Conservation (phyloP, 768 basidiomycete genomes). For the Sarcodon sp. region DNA sequence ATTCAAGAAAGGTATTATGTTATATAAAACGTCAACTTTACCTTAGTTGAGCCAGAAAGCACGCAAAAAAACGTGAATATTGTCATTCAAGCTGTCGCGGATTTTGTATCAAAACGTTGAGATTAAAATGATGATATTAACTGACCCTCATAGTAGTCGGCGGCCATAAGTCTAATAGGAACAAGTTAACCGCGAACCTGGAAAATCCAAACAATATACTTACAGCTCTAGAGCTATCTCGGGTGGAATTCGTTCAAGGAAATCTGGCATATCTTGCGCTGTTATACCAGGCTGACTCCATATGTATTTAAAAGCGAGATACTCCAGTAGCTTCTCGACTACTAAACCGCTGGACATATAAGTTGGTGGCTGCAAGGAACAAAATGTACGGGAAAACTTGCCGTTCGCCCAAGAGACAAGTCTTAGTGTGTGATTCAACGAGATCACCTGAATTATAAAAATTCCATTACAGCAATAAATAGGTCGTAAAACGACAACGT, state of each 20-base stretch:
- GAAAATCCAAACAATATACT: conserved; percentile 17
- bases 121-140: neutral
- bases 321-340: conserved; percentile 82
- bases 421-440: conserved; percentile 59
- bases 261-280: conserved; percentile 79
- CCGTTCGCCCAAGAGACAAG: conserved; percentile 64
- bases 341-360: conserved; percentile 34
- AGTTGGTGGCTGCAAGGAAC: neutral
- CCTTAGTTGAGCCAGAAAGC: no score
- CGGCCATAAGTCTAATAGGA: conserved; percentile 37
- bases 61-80: no score
- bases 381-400: conserved; percentile 16
- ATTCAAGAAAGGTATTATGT: no score
- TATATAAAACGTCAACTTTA: no score
- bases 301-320: conserved; percentile 74
- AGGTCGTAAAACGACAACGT: conserved; percentile 23
- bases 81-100: no score
- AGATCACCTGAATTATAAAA: conserved; percentile 41
- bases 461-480: conserved; percentile 4
- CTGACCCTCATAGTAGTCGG: conserved; percentile 55
- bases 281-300: conserved; percentile 59
- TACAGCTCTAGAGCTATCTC: conserved; percentile 87
- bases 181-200: neutral
- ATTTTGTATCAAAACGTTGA: no score
- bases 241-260: conserved; percentile 71